Evolutionary conservation across 2,329 filamentous ascomycete genomes (phyloP).

Genomic region (Nectriaceae sp.): DNA sequence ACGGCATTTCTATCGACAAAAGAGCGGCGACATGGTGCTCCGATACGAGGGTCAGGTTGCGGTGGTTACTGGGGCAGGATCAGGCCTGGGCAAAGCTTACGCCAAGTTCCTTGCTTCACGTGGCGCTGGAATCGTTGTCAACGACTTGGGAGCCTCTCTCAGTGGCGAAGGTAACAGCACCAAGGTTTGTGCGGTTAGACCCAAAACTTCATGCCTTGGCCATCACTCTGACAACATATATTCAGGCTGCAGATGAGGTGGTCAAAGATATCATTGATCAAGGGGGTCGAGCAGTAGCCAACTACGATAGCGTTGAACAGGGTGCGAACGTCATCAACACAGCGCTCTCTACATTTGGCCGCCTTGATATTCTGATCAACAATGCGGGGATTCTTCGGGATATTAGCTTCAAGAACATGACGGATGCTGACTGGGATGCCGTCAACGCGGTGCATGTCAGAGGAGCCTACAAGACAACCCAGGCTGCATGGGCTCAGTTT

Average conservation of each 20-base stretch:
- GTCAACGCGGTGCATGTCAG: constrained; percentile 90
- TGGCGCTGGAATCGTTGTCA: constrained; percentile 93
- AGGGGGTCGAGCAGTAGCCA: constrained; percentile 94
- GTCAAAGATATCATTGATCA: constrained; percentile 82
- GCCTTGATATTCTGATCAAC: no score
- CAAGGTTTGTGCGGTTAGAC: constrained; percentile 64
- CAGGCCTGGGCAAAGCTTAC: constrained; percentile 78
- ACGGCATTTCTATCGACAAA: no score
- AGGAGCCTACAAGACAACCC: constrained; percentile 93
- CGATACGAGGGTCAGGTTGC: constrained; percentile 84
- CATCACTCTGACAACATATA: constrained; percentile 23
- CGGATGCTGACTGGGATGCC: constrained; percentile 93
- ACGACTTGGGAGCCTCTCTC: constrained; percentile 91
- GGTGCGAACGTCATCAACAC: constrained; percentile 94
- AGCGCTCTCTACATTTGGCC: constrained; percentile 77
- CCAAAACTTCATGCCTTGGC: neutral
- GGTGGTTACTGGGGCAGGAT: constrained; percentile 79
- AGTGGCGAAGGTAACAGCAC: constrained; percentile 87
- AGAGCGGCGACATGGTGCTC: no score
- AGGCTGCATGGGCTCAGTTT: constrained; percentile 96
- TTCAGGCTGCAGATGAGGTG: constrained; percentile 77
- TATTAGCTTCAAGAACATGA: constrained; percentile 98
- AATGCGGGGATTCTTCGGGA: constrained; percentile 94
- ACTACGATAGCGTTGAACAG: constrained; percentile 93
- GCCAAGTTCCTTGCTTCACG: constrained; percentile 89